phyloP scores from a whole-genome alignment of 2,329 filamentous ascomycete genomes.

The Mariannaea sp. region DNA sequence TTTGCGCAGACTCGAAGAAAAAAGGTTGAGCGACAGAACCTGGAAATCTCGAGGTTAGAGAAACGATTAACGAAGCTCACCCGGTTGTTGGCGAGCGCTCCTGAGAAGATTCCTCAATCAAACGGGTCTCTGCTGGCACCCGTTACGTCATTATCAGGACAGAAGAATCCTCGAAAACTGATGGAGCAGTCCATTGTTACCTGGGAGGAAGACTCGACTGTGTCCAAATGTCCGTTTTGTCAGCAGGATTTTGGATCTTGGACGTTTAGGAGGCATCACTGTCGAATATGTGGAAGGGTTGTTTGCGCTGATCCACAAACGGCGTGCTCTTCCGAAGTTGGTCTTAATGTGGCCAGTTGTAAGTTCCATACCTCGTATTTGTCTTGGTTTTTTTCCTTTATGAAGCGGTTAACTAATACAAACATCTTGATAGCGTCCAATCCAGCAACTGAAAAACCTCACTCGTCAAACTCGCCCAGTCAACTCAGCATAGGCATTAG shows the following conservation, averaged over 20 bases:
- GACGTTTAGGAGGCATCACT: constrained; percentile 92
- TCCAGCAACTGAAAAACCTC: constrained; percentile 49
- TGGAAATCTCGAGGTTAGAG: constrained; percentile 88
- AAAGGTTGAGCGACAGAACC: constrained; percentile 79
- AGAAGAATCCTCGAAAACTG: constrained; percentile 76
- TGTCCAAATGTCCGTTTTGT: constrained; percentile 87
- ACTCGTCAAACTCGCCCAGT: constrained; percentile 37
- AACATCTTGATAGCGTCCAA: constrained; percentile 24
- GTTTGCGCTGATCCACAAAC: constrained; percentile 89
- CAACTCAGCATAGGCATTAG: constrained; percentile 79
- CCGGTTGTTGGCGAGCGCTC: constrained; percentile 76
- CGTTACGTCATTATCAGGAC: constrained; percentile 65
- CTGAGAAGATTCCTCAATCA: constrained; percentile 63
- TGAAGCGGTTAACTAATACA: too few species aligned
- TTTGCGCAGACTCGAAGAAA: constrained; percentile 76
- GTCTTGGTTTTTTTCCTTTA: background rate
- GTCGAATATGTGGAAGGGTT: constrained; percentile 88
- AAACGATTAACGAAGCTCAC: constrained; percentile 92
- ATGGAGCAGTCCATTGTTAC: constrained; percentile 91
- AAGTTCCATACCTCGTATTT: constrained; percentile 7
- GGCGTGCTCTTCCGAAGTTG: constrained; percentile 82
- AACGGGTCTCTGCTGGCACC: constrained; percentile 62
- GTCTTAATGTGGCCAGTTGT: constrained; percentile 58
- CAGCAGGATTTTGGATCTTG: constrained; percentile 95
- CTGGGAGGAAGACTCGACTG: constrained; percentile 89